phyloP scores from a whole-genome alignment of 2,329 filamentous ascomycete genomes.

The Aciculosporium take region DNA sequence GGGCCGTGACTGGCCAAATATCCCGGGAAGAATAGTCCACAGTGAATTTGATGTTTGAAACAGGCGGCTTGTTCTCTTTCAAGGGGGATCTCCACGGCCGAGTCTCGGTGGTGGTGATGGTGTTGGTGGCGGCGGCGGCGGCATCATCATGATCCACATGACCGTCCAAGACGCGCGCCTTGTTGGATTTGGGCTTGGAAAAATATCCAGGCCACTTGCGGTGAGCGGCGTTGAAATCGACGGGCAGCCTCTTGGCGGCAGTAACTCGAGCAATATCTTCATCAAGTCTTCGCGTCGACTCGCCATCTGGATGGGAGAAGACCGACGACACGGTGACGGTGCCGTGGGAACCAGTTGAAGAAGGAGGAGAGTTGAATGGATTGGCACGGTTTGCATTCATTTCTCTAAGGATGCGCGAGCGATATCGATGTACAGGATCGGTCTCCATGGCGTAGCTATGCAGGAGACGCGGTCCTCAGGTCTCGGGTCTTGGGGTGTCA shows the following conservation, averaged over 20 bases:
- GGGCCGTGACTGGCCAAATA: slow-evolving; percentile 24
- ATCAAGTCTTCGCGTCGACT: slow-evolving; percentile 37
- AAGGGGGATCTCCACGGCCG: slow-evolving; percentile 21
- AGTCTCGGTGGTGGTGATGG: slow-evolving; percentile 19
- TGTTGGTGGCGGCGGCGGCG: not conserved
- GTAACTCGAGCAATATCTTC: slow-evolving; percentile 33
- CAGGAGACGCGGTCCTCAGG: slow-evolving; percentile 12
- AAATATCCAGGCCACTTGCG: slow-evolving; percentile 40
- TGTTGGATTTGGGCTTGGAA: slow-evolving; percentile 23
- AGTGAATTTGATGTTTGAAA: slow-evolving; percentile 17
- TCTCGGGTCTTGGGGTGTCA: no score
- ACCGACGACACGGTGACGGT: slow-evolving; percentile 40
- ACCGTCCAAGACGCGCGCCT: slow-evolving; percentile 12
- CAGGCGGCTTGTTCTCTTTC: slow-evolving; percentile 33
- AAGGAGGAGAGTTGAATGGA: slow-evolving; percentile 44
- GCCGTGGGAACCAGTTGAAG: slow-evolving; percentile 43
- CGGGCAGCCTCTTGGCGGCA: slow-evolving; percentile 23
- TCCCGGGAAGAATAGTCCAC: slow-evolving; percentile 28
- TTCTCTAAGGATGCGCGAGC: slow-evolving; percentile 35
- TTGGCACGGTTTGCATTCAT: slow-evolving; percentile 39
- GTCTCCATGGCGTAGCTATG: slow-evolving; percentile 25
- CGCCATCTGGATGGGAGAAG: slow-evolving; percentile 37
- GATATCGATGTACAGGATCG: slow-evolving; percentile 27
- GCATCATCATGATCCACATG: slow-evolving; percentile 9
- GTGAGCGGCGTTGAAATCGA: slow-evolving; percentile 31